These are phyloP conservation scores for Claviceps africana DNA, from an alignment of 2,329 filamentous ascomycete genomes.

Conservation along the genomic window DNA sequence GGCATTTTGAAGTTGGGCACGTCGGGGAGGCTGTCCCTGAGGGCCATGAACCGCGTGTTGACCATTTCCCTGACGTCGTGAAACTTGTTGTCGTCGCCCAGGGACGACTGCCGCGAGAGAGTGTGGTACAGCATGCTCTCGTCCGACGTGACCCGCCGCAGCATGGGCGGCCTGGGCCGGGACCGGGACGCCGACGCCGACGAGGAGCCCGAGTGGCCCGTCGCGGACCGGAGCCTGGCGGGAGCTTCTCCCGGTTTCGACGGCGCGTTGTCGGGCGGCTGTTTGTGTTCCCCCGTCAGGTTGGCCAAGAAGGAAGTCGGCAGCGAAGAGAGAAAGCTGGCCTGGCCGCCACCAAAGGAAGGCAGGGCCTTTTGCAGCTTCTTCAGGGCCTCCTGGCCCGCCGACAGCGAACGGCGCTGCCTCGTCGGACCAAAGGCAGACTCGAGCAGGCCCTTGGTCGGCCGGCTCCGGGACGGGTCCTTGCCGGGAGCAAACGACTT, in stretches of 20 bases:
- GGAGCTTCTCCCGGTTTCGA: background rate
- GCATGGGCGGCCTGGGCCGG: conserved; percentile 12
- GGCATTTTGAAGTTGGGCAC: conserved; percentile 61
- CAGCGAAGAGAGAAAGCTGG: conserved; percentile 26
- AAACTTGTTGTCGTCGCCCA: conserved; percentile 74
- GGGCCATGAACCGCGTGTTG: conserved; percentile 79
- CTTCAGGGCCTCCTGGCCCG: conserved; percentile 42
- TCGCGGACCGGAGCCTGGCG: conserved; percentile 1
- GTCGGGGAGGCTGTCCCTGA: conserved; percentile 76
- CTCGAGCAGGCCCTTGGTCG: conserved; percentile 23
- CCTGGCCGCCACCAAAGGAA: conserved; percentile 26
- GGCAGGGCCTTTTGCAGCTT: conserved; percentile 42
- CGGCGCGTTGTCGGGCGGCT: background rate
- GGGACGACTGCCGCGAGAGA: conserved; percentile 64
- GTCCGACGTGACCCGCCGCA: conserved; percentile 34
- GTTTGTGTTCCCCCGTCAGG: conserved; percentile 17
- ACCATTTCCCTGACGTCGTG: conserved; percentile 69
- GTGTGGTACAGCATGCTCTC: conserved; percentile 65
- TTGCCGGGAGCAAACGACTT: conserved; percentile 6
- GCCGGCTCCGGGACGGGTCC: conserved; percentile 11
- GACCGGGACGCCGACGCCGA: conserved; percentile 8
- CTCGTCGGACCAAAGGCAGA: conserved; percentile 33
- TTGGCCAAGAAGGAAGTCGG: conserved; percentile 26
- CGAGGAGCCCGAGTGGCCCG: background rate
- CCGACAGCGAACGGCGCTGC: conserved; percentile 37